Percentiles rank a stretch among this genome's conserved stretches.
These are phyloP conservation scores for Eucalyptus polybractea DNA, from an alignment of 345 rosid species.

Conservation along the genomic window DNA sequence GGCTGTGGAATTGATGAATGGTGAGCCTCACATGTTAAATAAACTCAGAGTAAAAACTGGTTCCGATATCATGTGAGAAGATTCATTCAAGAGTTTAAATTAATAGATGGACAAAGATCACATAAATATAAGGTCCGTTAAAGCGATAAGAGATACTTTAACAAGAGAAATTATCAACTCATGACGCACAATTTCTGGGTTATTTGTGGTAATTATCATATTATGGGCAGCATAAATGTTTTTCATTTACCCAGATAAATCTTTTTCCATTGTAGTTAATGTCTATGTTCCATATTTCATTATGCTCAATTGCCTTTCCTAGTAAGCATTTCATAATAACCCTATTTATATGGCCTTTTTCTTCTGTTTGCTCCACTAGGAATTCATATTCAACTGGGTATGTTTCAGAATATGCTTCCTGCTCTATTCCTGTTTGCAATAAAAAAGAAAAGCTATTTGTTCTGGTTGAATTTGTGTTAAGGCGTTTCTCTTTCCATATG, in stretches of 20 bases:
- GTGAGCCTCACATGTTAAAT: not conserved
- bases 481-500: not conserved
- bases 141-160: not conserved
- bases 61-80: not conserved
- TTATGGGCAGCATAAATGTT: not conserved
- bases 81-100: not conserved
- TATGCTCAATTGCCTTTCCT: not conserved
- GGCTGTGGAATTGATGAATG: not conserved
- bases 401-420: not conserved
- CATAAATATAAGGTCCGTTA: not conserved
- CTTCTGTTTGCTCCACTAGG: not conserved
- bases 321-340: not conserved
- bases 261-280: not conserved
- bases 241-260: not conserved
- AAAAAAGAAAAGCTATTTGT: not conserved
- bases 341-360: not conserved
- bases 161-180: not conserved
- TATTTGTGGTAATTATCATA: not conserved
- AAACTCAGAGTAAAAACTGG: not conserved
- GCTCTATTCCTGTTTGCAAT: not conserved
- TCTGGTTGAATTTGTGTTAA: not conserved
- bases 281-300: not conserved
- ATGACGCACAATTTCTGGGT: not conserved
- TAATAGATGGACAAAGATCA: not conserved
- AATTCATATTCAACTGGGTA: not conserved